Evolutionary conservation across 2,329 filamentous ascomycete species (phyloP).

Genomic region (Akanthomyces dipterigenus): DNA sequence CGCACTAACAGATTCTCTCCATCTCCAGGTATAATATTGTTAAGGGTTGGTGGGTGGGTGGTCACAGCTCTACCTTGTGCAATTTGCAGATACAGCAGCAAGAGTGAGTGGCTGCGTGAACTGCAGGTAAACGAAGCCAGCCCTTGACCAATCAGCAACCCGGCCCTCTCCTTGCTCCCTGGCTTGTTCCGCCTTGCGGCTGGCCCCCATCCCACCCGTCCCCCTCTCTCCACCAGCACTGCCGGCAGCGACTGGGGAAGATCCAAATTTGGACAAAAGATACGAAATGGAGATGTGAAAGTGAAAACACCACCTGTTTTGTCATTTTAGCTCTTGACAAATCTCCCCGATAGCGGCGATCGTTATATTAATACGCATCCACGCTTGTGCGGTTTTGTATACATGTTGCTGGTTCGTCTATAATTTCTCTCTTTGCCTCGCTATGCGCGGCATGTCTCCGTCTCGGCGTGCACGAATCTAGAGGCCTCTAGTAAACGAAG

Average conservation of each 20-base stretch:
- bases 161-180: neutral
- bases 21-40: no score
- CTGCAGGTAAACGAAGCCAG: neutral
- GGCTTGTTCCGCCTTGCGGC: neutral
- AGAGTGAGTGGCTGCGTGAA: no score
- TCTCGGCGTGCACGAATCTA: neutral
- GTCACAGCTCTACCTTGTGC: neutral
- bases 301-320: neutral
- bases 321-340: neutral
- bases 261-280: slow-evolving; percentile 5
- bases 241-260: slow-evolving; percentile 1
- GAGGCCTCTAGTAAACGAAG: neutral
- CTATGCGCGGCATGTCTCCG: neutral
- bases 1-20: neutral
- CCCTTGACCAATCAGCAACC: neutral
- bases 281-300: neutral
- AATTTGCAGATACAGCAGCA: no score
- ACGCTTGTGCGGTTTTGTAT: neutral
- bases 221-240: neutral
- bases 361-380: neutral
- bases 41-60: neutral
- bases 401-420: neutral
- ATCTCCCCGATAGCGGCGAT: neutral
- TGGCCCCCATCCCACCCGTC: neutral
- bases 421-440: neutral